phyloP scores from a whole-genome alignment of 129 eudicot genomes.

The Dittrichia graveolens region DNA sequence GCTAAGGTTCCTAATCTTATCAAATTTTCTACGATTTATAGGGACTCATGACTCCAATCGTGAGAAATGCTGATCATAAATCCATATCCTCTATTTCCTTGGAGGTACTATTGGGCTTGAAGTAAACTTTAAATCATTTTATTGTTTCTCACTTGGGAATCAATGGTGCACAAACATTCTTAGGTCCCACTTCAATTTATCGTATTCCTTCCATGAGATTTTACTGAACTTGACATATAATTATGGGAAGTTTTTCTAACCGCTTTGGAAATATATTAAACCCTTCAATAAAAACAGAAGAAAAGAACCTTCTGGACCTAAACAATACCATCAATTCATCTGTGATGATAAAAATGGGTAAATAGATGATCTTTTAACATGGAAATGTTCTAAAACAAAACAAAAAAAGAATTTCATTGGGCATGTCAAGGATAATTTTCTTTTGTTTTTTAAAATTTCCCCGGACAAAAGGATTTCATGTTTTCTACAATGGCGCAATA shows the following conservation, averaged over 20 bases:
- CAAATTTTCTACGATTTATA: constrained; percentile 29
- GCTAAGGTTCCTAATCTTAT: background rate
- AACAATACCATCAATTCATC: background rate
- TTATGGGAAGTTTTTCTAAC: background rate
- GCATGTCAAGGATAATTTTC: background rate
- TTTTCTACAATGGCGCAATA: background rate
- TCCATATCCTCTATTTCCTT: constrained; percentile 81
- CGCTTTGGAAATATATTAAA: background rate
- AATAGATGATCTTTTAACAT: background rate
- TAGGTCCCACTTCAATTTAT: background rate
- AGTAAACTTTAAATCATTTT: background rate
- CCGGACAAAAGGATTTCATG: no score
- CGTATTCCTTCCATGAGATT: constrained; percentile 4
- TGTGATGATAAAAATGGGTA: background rate
- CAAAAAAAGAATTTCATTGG: background rate
- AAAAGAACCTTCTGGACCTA: background rate
- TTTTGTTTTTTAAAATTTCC: background rate
- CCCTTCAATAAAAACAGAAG: background rate
- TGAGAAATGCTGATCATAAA: constrained; percentile 92
- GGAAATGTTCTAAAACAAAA: background rate
- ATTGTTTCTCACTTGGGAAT: background rate
- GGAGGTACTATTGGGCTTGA: constrained; percentile 55
- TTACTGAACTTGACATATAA: background rate
- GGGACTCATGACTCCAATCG: constrained; percentile 98
- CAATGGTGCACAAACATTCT: background rate